Base-by-base conservation (phyloP, 768 basidiomycete species). In the Agrocybe pediades region DNA sequence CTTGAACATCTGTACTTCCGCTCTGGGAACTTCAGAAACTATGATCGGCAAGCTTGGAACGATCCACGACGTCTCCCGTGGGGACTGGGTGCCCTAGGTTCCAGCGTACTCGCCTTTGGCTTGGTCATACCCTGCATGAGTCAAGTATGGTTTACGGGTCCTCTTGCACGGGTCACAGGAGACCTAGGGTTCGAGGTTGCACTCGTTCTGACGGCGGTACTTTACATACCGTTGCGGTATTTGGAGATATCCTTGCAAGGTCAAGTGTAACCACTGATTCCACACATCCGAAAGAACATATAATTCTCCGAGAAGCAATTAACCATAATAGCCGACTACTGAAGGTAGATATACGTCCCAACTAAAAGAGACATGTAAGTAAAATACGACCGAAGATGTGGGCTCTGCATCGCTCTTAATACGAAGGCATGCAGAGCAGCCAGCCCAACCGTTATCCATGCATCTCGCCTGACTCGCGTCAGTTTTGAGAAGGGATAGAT, bases 121-220 rank as follows among this genome's bases (percentile, higher is more conserved):
- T 72, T 90, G 7, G 70, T 87, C 11, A 71, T 92, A 9, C 84
- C 88, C 2, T 79, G 77, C 54, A 92, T 93, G 83, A 70, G 82
- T 56, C 89, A 93, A 67, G 82, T 82, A 27, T 93, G 88, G 89
- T 93, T 82, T 62, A 74, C 76, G 1, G 91, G 91, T 1, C 89
- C 90, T 2, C 85, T 92, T 43, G 91, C 85, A 8, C 65, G 71
- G 59, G 74, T 57, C 16, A 78, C 88, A 13, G 91, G 91, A 0
- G 91, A 94, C 68, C 84, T 94, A 51, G 91, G 89, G n/a, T 90
- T 93, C 56, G 89, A 92, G 68, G 67, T 89, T 29, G 87, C 87
- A 2, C 84, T 90, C 59, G 73, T 69, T 1, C 64, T 81, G 1
- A 78, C 82, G 2, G 74, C 65, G n/a, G 39, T 88, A 11, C 66